Conservation (phyloP, 2,329 filamentous ascomycete species). For the Claviceps quebecensis region DNA sequence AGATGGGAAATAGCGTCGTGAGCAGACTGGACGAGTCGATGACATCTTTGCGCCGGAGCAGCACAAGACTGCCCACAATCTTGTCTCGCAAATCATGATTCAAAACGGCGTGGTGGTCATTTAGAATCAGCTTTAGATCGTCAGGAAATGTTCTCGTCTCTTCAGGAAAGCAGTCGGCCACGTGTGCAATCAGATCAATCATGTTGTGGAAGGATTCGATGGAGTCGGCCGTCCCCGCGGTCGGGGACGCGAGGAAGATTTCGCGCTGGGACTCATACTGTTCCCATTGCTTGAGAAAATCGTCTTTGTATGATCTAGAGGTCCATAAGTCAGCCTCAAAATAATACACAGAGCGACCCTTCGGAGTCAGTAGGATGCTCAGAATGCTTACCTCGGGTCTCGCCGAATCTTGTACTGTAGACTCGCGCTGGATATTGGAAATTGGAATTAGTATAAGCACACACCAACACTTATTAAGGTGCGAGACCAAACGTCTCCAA, state of each 20-base stretch:
- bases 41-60: conserved; percentile 81
- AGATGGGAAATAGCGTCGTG: conserved; percentile 85
- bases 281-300: conserved; percentile 76
- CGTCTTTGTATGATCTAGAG: conserved; percentile 68
- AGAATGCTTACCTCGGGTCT: conserved; percentile 54
- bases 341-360: neutral
- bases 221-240: conserved; percentile 62
- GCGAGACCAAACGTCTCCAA: neutral
- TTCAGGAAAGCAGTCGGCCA: conserved; percentile 82
- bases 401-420: conserved; percentile 83
- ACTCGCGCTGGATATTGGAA: conserved; percentile 44
- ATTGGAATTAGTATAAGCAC: neutral
- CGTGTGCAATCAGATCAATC: conserved; percentile 86
- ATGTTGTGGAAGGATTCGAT: conserved; percentile 78
- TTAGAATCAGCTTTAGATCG: conserved; percentile 69
- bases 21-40: conserved; percentile 74
- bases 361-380: neutral
- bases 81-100: conserved; percentile 84
- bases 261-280: conserved; percentile 87
- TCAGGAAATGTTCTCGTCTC: conserved; percentile 64
- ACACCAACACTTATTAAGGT: no score
- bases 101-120: conserved; percentile 67
- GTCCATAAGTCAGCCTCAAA: no score
- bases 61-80: conserved; percentile 76
- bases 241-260: conserved; percentile 76